These are phyloP conservation scores for Pulveroboletus sp. DNA, from an alignment of 768 basidiomycete species.

Conservation along the genomic window DNA sequence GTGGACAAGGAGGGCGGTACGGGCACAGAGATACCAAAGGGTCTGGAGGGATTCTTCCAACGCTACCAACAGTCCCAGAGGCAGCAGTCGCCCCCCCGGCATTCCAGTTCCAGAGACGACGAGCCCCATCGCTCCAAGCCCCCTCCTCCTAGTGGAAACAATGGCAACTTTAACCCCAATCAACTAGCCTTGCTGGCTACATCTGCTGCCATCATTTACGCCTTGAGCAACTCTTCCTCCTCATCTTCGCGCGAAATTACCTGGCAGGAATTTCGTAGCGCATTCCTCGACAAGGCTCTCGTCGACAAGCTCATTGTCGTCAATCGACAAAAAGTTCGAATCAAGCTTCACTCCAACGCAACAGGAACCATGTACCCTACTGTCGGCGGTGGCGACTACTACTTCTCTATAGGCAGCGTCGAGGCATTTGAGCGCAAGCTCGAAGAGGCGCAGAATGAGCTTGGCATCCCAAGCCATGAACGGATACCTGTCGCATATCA, in stretches of 20 bases:
- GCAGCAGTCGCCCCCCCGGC: conserved; percentile 26
- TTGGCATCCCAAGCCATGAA: conserved; percentile 87
- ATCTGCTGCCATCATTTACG: conserved; percentile 60
- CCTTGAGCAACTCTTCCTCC: conserved; percentile 45
- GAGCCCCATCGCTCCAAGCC: conserved; percentile 39
- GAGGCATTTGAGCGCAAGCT: conserved; percentile 96
- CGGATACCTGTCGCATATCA: conserved; percentile 96
- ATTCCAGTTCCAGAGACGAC: conserved; percentile 28
- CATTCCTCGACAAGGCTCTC: conserved; percentile 93
- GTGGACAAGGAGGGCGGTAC: conserved; percentile 29
- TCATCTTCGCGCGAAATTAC: conserved; percentile 83
- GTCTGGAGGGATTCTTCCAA: conserved; percentile 75
- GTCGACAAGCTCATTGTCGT: conserved; percentile 92
- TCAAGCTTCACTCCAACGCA: conserved; percentile 90
- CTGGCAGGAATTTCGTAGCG: conserved; percentile 98
- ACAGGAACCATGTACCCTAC: conserved; percentile 72
- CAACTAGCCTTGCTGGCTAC: conserved; percentile 59
- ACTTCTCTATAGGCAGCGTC: conserved; percentile 96
- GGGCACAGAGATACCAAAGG: conserved; percentile 50
- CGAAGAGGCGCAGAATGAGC: conserved; percentile 87
- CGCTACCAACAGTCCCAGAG: conserved; percentile 47
- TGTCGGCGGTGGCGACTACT: conserved; percentile 60
- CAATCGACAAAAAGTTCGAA: conserved; percentile 85
- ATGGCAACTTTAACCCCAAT: conserved; percentile 50
- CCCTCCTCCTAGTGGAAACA: conserved; percentile 42